phyloP scores from a whole-genome alignment of 345 rosid species.

The Syzygium oleosum region DNA sequence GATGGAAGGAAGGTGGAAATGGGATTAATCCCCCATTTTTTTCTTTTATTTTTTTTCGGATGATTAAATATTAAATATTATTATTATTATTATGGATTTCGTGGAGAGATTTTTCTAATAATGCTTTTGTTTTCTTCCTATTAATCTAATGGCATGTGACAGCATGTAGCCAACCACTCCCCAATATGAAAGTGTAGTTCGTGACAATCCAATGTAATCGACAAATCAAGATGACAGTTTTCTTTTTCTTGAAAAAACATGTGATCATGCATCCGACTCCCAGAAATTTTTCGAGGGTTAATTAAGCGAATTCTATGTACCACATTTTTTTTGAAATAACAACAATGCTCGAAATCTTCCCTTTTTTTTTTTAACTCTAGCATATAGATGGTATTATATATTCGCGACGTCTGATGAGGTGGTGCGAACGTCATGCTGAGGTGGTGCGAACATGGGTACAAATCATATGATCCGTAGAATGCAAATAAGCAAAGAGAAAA shows the following conservation, averaged over 20 bases:
- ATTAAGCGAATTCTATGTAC: background rate
- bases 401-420: background rate
- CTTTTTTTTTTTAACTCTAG: no score
- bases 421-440: fast-evolving
- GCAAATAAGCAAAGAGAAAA: background rate
- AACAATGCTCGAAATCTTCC: background rate
- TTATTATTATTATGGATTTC: background rate
- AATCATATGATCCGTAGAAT: background rate
- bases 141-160: background rate
- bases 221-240: background rate
- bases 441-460: background rate
- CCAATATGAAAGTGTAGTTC: background rate
- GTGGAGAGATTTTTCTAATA: background rate
- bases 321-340: no score
- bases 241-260: background rate
- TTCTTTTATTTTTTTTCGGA: background rate
- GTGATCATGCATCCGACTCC: background rate
- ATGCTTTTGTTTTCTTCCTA: background rate
- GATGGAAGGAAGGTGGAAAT: conserved; percentile 9
- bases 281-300: background rate
- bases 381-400: background rate
- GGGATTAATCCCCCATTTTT: background rate
- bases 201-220: background rate
- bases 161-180: background rate
- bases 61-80: background rate